Conservation (phyloP, 352 stramenopile species). For the Globisporangium splendens region DNA sequence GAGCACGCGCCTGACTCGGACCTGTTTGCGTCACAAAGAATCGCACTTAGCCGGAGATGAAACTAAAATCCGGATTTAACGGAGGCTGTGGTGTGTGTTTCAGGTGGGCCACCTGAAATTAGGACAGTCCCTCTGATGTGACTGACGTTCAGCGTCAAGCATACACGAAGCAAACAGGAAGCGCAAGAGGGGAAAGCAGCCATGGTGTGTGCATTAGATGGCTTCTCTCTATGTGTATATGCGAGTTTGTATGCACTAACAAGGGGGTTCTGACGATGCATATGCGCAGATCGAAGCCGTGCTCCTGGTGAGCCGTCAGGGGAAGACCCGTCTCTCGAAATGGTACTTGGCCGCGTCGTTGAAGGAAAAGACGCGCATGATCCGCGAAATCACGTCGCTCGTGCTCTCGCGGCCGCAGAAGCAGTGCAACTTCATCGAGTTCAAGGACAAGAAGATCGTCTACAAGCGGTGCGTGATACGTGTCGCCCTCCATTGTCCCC, state of each 20-base stretch:
- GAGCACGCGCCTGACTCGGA: neutral
- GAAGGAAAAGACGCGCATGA: constrained; percentile 86
- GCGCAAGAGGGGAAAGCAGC: too few species aligned
- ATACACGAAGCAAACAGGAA: too few species aligned
- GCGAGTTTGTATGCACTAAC: neutral
- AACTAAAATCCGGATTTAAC: too few species aligned
- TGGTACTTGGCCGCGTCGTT: constrained; percentile 83
- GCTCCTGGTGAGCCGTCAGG: constrained; percentile 88
- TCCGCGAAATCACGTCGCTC: constrained; percentile 85
- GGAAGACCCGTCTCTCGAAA: constrained; percentile 90
- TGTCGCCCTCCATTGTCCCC: neutral
- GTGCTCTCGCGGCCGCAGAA: constrained; percentile 84
- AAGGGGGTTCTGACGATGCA: neutral
- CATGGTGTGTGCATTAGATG: neutral
- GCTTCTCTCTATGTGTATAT: constrained; percentile 14
- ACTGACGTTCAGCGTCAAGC: too few species aligned
- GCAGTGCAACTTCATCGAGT: constrained; percentile 96
- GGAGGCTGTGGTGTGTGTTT: too few species aligned
- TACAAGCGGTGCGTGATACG: constrained; percentile 85
- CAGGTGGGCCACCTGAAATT: too few species aligned
- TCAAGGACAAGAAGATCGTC: constrained; percentile 97
- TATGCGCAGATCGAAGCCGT: constrained; percentile 77
- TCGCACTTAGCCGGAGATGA: too few species aligned
- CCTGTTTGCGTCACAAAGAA: too few species aligned
- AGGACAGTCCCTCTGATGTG: too few species aligned